These are phyloP conservation scores for Forsythia suspensa DNA, from an alignment of 257 asterid species.

Conservation along the genomic window DNA sequence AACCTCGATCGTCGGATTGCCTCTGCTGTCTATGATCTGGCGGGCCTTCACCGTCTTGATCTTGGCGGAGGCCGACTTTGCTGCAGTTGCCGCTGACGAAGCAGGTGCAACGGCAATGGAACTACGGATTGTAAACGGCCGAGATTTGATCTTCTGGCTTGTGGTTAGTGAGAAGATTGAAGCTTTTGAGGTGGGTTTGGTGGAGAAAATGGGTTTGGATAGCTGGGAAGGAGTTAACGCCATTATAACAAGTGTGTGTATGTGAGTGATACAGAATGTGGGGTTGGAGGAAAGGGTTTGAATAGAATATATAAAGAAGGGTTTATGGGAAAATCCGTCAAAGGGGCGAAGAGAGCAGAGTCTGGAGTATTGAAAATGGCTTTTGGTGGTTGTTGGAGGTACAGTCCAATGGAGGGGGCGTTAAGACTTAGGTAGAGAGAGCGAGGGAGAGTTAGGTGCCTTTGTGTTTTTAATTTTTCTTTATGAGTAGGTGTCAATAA, in stretches of 20 bases:
- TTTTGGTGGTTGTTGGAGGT: slow-evolving; percentile 32
- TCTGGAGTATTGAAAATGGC: slow-evolving; percentile 24
- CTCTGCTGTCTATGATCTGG: slow-evolving; percentile 98
- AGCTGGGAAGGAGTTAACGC: slow-evolving; percentile 63
- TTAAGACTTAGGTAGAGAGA: slow-evolving; percentile 20
- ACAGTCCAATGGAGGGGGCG: slow-evolving; percentile 15
- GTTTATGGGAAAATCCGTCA: slow-evolving; percentile 57
- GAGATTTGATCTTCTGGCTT: slow-evolving; percentile 34
- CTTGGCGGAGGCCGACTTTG: slow-evolving; percentile 36
- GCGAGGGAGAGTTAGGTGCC: background rate
- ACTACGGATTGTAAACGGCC: slow-evolving; percentile 48
- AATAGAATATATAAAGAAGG: background rate
- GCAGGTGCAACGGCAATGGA: slow-evolving; percentile 54
- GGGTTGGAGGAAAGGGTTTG: too few species aligned
- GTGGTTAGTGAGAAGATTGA: slow-evolving; percentile 42
- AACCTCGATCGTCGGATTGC: slow-evolving; percentile 98
- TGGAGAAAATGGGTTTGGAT: slow-evolving; percentile 58
- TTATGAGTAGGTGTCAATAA: too few species aligned
- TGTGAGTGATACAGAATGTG: background rate
- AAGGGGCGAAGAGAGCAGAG: slow-evolving; percentile 51
- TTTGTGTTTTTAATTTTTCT: background rate
- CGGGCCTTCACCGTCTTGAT: slow-evolving; percentile 79
- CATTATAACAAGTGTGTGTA: slow-evolving; percentile 33
- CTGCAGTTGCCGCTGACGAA: slow-evolving; percentile 24
- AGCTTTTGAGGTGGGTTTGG: slow-evolving; percentile 50